Evolutionary conservation across 768 basidiomycete genomes (phyloP), one percentile per base, ranked within the genome.

Genomic region (Termitomyces bulborhizus): DNA sequence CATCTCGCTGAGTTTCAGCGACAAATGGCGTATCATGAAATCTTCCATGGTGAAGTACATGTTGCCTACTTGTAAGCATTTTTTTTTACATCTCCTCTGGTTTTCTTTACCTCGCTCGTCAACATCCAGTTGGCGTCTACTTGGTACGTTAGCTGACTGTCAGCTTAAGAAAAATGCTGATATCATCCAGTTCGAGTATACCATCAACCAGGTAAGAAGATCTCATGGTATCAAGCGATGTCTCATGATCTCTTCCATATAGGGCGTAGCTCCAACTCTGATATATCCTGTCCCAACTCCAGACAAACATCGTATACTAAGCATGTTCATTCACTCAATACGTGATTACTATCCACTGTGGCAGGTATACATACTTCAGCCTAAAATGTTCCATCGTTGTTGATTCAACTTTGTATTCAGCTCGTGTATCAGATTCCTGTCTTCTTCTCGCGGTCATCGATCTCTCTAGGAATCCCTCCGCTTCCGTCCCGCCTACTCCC

Each of bases 301-400:
- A 2, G 79, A 82, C 6, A 71, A 73, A 3, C 75, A 85, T 58
- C 78, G 82, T 51, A 52, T 92, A 12, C 74, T 96, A 43, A 82
- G 85, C 65, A 81, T 78, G 65, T 80, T 98, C 56, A 90, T 98
- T 56, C 84, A 89, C 63, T 85, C 83, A 1, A 77, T 93, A n/a
- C 79, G 92, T 37, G 96, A 98, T 65, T 98, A 94, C 68, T 98
- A 98, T 71, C 93, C 93, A 2, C 80, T 96, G 40, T 97, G 93
- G 90, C 91, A 93, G 85, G 90, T 87, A 58, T 36, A 21, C 34
- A 57, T 21, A 36, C 34, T 31, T 18, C 13, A 46, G 9, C 29
- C 15, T 12, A 24, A 26, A 15, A 26, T 27, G 76, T 48, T 63
- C 13, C 45, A 13, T 36, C 6, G 36, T 15, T 13, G 11, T 51